Evolutionary conservation across 768 basidiomycete species (phyloP).

Genomic region (Holtermannia corniformis): DNA sequence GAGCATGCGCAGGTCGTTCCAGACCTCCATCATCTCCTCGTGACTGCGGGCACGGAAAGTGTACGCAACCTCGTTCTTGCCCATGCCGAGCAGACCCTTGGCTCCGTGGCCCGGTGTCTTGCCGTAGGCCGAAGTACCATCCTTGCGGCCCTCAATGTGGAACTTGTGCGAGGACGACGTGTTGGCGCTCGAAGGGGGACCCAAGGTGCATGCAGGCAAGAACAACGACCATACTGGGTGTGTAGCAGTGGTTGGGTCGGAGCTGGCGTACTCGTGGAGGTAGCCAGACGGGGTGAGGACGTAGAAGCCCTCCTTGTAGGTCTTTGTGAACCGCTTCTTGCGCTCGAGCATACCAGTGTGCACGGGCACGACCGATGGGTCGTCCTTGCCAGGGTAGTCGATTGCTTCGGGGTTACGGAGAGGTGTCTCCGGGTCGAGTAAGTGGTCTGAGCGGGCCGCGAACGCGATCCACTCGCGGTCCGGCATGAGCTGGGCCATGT

Average conservation of each 20-base stretch:
- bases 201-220: slow-evolving; percentile 89
- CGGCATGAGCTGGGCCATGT: slow-evolving; percentile 70
- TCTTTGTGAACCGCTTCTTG: slow-evolving; percentile 86
- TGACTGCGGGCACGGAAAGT: slow-evolving; percentile 78
- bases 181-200: slow-evolving; percentile 65
- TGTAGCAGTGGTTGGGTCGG: slow-evolving; percentile 52
- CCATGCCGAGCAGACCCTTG: slow-evolving; percentile 40
- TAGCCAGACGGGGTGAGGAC: slow-evolving; percentile 93
- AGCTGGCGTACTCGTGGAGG: slow-evolving; percentile 78
- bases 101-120: slow-evolving; percentile 39
- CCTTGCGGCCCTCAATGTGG: slow-evolving; percentile 86
- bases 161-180: slow-evolving; percentile 78
- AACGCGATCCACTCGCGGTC: slow-evolving; percentile 95
- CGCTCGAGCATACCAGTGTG: slow-evolving; percentile 86
- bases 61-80: slow-evolving; percentile 53
- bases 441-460: slow-evolving; percentile 82
- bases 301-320: slow-evolving; percentile 77
- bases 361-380: slow-evolving; percentile 71
- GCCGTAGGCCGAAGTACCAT: slow-evolving; percentile 55
- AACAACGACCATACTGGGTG: slow-evolving; percentile 75
- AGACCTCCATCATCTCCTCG: slow-evolving; percentile 99
- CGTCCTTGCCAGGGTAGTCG: slow-evolving; percentile 81
- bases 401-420: slow-evolving; percentile 51
- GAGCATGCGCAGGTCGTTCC: slow-evolving; percentile 93
- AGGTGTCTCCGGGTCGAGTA: slow-evolving; percentile 94